Conservation (phyloP, 352 stramenopile genomes). For the Pythium aquatile region DNA sequence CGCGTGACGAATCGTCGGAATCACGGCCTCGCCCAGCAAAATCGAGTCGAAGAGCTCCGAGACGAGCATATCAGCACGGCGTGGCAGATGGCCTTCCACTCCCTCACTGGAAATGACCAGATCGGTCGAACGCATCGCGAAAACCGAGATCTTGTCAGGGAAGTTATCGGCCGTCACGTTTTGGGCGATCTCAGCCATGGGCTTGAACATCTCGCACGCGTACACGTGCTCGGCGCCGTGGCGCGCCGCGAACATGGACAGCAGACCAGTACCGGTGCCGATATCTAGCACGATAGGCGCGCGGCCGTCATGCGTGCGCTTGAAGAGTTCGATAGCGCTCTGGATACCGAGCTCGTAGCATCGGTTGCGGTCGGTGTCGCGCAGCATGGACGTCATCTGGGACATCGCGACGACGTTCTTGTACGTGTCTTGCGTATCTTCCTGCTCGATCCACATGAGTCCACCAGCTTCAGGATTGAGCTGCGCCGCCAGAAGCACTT, state of each 20-base stretch:
- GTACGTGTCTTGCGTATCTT: conserved; percentile 55
- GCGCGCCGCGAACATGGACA: conserved; percentile 87
- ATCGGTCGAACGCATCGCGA: conserved; percentile 73
- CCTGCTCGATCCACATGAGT: conserved; percentile 82
- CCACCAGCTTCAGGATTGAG: conserved; percentile 69
- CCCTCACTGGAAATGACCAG: conserved; percentile 38
- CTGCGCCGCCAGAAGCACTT: conserved; percentile 69
- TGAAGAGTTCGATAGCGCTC: conserved; percentile 56
- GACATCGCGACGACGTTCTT: conserved; percentile 85
- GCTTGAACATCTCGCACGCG: conserved; percentile 90
- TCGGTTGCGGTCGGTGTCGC: conserved; percentile 69
- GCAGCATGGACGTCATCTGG: conserved; percentile 89
- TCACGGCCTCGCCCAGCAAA: conserved; percentile 86
- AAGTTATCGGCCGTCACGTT: conserved; percentile 69
- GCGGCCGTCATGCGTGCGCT: conserved; percentile 31
- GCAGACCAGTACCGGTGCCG: conserved; percentile 71
- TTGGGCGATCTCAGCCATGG: conserved; percentile 80
- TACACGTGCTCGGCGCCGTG: conserved; percentile 89
- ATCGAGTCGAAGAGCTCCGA: conserved; percentile 93
- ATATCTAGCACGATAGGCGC: conserved; percentile 79
- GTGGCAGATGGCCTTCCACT: conserved; percentile 40
- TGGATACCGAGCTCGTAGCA: conserved; percentile 79
- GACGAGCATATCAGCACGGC: conserved; percentile 88
- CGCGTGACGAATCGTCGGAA: conserved; percentile 83
- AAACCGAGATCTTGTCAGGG: conserved; percentile 73